A percentile compares a stretch with the other conserved stretches of the same genome.
Conservation (phyloP, 768 basidiomycete genomes). For the Collybia sp. region DNA sequence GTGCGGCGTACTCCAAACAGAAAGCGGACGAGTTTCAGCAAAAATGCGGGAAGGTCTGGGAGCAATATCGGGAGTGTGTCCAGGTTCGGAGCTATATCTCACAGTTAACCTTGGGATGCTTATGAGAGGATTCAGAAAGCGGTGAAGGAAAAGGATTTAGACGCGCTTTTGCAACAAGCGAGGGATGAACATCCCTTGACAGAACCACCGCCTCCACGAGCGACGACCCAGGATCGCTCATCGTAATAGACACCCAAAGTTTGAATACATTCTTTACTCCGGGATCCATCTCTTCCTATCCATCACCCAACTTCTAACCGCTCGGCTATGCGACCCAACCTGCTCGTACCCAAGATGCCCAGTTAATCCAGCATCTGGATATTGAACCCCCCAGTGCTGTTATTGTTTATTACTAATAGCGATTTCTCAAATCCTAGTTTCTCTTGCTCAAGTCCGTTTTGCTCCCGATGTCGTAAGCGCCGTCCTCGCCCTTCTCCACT, state of each 20-base stretch:
- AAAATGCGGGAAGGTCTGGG: conserved; percentile 83
- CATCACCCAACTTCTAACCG: too few relatives aligned
- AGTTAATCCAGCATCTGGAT: too few relatives aligned
- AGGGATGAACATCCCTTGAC: conserved; percentile 73
- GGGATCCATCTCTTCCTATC: too few relatives aligned
- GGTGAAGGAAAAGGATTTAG: conserved; percentile 72
- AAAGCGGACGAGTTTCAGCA: conserved; percentile 88
- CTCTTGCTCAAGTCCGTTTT: too few relatives aligned
- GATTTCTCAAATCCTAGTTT: too few relatives aligned
- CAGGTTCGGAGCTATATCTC: conserved; percentile 48
- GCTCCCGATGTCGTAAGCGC: too few relatives aligned
- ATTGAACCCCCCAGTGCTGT: too few relatives aligned
- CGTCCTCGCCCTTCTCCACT: too few relatives aligned
- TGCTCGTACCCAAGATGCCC: too few relatives aligned
- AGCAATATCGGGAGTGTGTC: conserved; percentile 74
- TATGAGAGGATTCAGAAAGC: conserved; percentile 52
- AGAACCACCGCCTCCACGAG: conserved; percentile 45
- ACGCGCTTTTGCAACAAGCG: conserved; percentile 73
- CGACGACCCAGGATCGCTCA: conserved; percentile 5
- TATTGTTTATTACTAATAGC: too few relatives aligned
- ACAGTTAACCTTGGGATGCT: neutral
- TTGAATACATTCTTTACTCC: too few relatives aligned
- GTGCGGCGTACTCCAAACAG: conserved; percentile 58
- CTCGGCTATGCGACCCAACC: too few relatives aligned
- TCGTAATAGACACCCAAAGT: neutral